Base-by-base conservation (phyloP, 352 stramenopile genomes). In the Pythium folliculosum region DNA sequence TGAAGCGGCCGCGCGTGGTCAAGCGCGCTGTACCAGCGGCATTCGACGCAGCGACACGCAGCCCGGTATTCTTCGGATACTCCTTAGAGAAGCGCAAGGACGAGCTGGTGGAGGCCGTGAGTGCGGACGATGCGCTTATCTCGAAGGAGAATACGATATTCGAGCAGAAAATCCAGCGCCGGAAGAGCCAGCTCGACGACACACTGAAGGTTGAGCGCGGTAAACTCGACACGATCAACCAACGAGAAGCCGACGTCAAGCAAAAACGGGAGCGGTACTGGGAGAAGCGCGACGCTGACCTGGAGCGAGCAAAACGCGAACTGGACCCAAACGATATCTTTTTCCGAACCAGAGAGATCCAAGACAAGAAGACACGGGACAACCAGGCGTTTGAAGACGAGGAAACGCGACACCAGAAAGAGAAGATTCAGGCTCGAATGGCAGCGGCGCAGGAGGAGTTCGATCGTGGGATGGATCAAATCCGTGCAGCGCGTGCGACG, bases 251-350 rank as follows among this genome's bases (percentile, higher is more conserved):
- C 7, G 79, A 89, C 10, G 10, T 80, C 7, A 43, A 76, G 21
- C 60, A 67, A 0, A 92, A 91, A 54, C 77, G 86, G 0, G 74
- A 86, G 16, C 86, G 81, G 30, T 85, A 83, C 37, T 88, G 82
- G 77, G 68, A 80, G 38, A 89, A 90, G 37, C 79, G 86, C 5
- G 49, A 84, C 17, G 73, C 71, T 3, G 86, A 95, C 5, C 64
- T 91, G 9, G 81, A 92, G 9, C 78, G 84, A 0, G 84, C 84
- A 2, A 84, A 87, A 53, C 83, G 86, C 35, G 84, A 95, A 30
- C 62, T 95, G 3, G 84, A 95, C 53, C 85, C 86, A 12, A 91
- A 76, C 32, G 84, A 91, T 30, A 76, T 90, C n/a, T 94, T 88
- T 68, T 94, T 94, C 37, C 75, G 75, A 1, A 92, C 78, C 8